Evolutionary conservation across 1,284 basidiomycete genomes (phyloP), one percentile per base, ranked within the genome.

Genomic region (Pterulicium gracile): DNA sequence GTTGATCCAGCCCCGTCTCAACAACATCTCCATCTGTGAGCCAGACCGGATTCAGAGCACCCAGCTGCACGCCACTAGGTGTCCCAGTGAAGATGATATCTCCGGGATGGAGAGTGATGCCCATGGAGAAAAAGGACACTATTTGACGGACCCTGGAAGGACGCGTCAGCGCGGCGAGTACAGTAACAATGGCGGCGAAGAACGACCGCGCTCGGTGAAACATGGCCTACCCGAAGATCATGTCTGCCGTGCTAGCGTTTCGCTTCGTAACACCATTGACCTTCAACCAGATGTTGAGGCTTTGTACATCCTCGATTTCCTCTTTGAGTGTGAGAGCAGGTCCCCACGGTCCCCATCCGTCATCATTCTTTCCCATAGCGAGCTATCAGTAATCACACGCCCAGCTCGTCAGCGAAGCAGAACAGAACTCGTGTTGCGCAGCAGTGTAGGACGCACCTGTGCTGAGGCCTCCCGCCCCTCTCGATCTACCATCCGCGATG

Each of bases 51-150:
- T 66, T 45, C 3, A 56, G 51, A 50, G 62, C 61, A 3, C 64
- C 65, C 4, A 67, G 54, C 40, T 66, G 58, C 14, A 61, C 61
- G 35, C 64, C 63, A 47, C 53, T 56, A 2, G 64, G 64, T 35
- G 73, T 73, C 51, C 74, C 75, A 36, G 77, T 79, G 52, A 75
- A 70, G 51, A 81, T 76, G 14, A 81, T 58, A 14, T 77, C 75
- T 3, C 77, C 79, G 3, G 72, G 64, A 4, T 68, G 58, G 13
- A 82, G 59, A 0, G 77, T 80, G 3, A 71, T 75, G 2, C 77
- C 77, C 62, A 75, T 72, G 0, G 73, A 75, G 51, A 77, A 67
- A 62, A 71, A 72, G 5, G 72, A 69, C 21, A 77, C 67, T 1
- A 69, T 53, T 34, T 69, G 59, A 40, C 66, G 66, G 32, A 70